Conservation (phyloP, 1,284 basidiomycete species). For the Cystobasidium sp. region DNA sequence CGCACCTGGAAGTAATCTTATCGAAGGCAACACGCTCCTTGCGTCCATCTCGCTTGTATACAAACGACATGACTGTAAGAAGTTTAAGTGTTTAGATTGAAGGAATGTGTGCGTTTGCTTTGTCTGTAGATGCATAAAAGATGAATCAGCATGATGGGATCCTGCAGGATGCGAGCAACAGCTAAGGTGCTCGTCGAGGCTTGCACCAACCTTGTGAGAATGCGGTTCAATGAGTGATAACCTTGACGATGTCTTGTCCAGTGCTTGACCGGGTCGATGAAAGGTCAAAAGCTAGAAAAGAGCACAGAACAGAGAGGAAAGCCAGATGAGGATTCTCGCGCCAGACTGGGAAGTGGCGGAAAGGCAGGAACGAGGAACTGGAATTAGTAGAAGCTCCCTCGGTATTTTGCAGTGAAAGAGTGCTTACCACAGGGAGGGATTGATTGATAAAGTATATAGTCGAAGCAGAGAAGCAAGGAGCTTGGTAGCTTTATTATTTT, state of each 20-base stretch:
- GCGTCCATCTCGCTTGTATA: conserved; percentile 73
- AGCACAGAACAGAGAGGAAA: not conserved
- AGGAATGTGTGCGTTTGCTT: conserved; percentile 18
- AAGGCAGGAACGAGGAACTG: not conserved
- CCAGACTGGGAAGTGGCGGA: conserved; percentile 11
- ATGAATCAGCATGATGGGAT: conserved; percentile 5
- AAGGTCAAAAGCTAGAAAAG: conserved; percentile 5
- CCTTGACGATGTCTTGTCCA: not conserved
- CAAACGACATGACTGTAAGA: conserved; percentile 64
- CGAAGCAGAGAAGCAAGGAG: no score
- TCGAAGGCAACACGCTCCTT: conserved; percentile 86
- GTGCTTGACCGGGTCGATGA: conserved; percentile 1
- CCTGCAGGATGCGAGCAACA: not conserved
- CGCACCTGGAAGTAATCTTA: conserved; percentile 70
- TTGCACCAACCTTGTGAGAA: no score
- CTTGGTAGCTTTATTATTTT: no score
- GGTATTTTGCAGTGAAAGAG: no score
- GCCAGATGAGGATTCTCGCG: conserved; percentile 7
- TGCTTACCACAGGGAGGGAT: no score
- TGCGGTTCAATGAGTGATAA: not conserved
- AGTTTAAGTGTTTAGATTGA: not conserved
- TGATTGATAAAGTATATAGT: no score
- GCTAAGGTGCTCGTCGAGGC: no score
- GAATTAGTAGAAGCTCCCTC: no score
- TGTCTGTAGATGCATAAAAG: not conserved